phyloP scores from a whole-genome alignment of 2,329 filamentous ascomycete species.

The Aquanectria penicillioides region DNA sequence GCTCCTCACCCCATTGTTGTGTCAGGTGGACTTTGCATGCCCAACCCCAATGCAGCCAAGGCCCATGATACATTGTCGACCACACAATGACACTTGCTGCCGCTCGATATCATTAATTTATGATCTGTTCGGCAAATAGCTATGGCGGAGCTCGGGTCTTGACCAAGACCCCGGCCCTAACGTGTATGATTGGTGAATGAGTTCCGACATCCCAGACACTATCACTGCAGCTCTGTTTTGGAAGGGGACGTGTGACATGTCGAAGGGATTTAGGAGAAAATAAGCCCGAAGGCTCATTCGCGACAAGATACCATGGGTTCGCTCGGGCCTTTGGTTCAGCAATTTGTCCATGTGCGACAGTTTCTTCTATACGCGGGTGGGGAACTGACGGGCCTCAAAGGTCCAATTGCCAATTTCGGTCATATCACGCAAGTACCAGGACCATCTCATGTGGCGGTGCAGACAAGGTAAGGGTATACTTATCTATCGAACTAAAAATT shows the following conservation, averaged over 20 bases:
- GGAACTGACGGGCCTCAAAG: neutral
- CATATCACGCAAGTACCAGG: neutral
- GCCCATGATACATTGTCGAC: neutral
- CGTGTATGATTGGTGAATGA: constrained; percentile 3
- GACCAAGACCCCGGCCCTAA: neutral
- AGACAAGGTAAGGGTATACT: neutral
- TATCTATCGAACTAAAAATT: no score
- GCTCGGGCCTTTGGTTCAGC: neutral
- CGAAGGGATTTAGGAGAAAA: neutral
- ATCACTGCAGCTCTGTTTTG: neutral
- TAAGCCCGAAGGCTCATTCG: neutral
- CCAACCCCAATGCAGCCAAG: no score
- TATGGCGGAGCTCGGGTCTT: neutral
- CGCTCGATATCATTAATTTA: neutral
- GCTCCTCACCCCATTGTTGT: no score
- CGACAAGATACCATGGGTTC: no score
- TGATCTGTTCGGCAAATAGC: constrained; percentile 7
- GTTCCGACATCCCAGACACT: neutral
- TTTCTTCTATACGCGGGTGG: no score
- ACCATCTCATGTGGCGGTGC: constrained; percentile 6
- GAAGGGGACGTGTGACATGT: neutral
- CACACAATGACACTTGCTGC: neutral
- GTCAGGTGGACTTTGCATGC: no score
- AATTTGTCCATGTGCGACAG: neutral
- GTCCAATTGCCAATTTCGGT: neutral